Base-by-base conservation (phyloP, 1,139 yeast species). In the Yamadazyma sp. region DNA sequence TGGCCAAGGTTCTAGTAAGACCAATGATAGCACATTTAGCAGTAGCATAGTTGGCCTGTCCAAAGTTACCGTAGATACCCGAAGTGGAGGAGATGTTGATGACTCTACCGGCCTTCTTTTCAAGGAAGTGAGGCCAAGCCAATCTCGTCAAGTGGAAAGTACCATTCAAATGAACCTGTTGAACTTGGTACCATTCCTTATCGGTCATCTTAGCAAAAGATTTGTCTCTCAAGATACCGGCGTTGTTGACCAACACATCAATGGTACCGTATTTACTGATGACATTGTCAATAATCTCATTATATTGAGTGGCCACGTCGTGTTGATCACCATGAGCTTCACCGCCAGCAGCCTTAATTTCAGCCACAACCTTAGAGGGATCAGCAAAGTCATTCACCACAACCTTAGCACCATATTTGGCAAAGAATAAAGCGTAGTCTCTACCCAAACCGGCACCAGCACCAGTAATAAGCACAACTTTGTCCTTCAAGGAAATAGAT, bases 21-120 rank as follows among this genome's bases (percentile, higher is more conserved):
- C 96, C 96, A 38, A 89, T 66, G 46, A 92, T 81, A 23, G 90
- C 97, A 42, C 86, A 80, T 70, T 92, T 92, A 37, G 97, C 97
- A 35, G 97, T 80, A 25, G 96, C 82, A 62, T 92, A 92, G 71
- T 92, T 92, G 43, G 97, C 86, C 70, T 92, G 98, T 38, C 98
- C 98, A 66, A 92, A 92, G 71, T 86, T 88, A 53, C 97, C 97
- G 62, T 92, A 92, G 53, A 92, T 88, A 54, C 97, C 97, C 11
- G 97, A 89, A 20, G 97, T 92, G 17, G 97, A 88, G 28, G 97
- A 76, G 36, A 95, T 86, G 66, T 92, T 92, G 53, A 92, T 76
- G 45, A 92, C 82, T 52, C 82, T 76, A 55, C 97, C 97, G 44
- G 75, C 75, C 54, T 82, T 80, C 64, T 89, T 89, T 60, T 86